Conservation (phyloP, 2,329 filamentous ascomycete species). For the Trichoderma guizhouense region DNA sequence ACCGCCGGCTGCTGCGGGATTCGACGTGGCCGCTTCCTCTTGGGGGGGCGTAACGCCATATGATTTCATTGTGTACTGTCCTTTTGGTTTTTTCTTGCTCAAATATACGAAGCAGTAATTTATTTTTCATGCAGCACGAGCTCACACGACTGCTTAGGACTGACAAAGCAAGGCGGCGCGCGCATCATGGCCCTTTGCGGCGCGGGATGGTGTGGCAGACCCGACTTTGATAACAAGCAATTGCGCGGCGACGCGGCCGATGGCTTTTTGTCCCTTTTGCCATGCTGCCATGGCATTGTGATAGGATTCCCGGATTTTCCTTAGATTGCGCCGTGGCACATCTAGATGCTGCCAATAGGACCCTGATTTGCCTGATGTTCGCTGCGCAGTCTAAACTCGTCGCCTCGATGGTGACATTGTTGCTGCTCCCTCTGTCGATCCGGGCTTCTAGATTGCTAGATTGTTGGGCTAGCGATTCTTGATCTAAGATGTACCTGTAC, state of each 20-base stretch:
- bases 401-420: not conserved
- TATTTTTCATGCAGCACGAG: not conserved
- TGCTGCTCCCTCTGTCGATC: conserved; percentile 10
- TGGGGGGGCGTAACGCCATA: not conserved
- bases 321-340: conserved; percentile 5
- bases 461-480: not conserved
- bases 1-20: conserved; percentile 1
- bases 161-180: not conserved
- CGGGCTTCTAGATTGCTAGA: conserved; percentile 12
- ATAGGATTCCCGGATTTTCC: not conserved
- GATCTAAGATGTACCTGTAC: not conserved
- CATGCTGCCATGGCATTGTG: conserved; percentile 2
- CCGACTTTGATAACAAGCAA: conserved; percentile 11
- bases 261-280: not conserved
- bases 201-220: conserved; percentile 5
- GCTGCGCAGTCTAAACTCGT: not conserved
- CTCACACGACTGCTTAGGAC: not conserved
- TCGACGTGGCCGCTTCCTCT: not conserved
- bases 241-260: not conserved
- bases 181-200: conserved; percentile 4
- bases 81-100: not conserved
- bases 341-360: conserved; percentile 9
- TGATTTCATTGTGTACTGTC: not conserved
- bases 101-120: not conserved
- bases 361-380: conserved; percentile 14